Percentiles rank a stretch among this genome's conserved stretches.
Evolutionary conservation across 768 basidiomycete genomes (phyloP).

Genomic region (Trametopsis cervina): DNA sequence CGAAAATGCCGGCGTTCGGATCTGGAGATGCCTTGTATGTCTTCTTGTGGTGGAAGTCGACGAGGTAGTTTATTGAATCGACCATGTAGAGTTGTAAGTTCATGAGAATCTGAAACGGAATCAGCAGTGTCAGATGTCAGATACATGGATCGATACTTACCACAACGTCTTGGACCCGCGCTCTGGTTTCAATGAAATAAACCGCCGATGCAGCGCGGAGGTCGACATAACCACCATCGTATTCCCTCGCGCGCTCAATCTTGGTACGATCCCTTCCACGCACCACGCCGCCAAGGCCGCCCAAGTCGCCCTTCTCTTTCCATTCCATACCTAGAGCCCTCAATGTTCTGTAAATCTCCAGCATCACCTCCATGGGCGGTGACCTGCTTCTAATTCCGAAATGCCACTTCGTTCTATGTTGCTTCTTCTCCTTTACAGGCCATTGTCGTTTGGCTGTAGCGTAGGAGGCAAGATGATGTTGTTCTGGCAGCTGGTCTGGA

Average conservation of each 20-base stretch:
- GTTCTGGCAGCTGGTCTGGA: slow-evolving; percentile 53
- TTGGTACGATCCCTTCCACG: slow-evolving; percentile 29
- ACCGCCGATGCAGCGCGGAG: slow-evolving; percentile 67
- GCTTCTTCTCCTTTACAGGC: slow-evolving; percentile 53
- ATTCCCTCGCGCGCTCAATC: slow-evolving; percentile 56
- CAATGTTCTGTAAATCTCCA: slow-evolving; percentile 93
- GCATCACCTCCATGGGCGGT: slow-evolving; percentile 98
- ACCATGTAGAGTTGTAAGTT: slow-evolving; percentile 97
- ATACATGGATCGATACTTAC: slow-evolving; percentile 37
- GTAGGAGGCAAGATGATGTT: slow-evolving; percentile 67
- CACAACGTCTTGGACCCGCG: slow-evolving; percentile 85
- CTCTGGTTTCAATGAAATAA: slow-evolving; percentile 92
- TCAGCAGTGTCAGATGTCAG: slow-evolving; percentile 4
- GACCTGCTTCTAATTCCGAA: slow-evolving; percentile 93
- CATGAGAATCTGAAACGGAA: slow-evolving; percentile 70
- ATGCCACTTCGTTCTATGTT: slow-evolving; percentile 89
- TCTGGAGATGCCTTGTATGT: slow-evolving; percentile 75
- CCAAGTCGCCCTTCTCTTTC: slow-evolving; percentile 83
- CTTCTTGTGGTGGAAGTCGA: slow-evolving; percentile 97
- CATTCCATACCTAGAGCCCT: slow-evolving; percentile 93
- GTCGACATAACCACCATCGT: slow-evolving; percentile 57
- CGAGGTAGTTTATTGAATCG: slow-evolving; percentile 91
- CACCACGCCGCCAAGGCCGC: slow-evolving; percentile 54
- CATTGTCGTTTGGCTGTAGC: slow-evolving; percentile 43
- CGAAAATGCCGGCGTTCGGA: slow-evolving; percentile 63